Evolutionary conservation across 495 filamentous ascomycete genomes (phyloP), one percentile per base, ranked within the genome.

Genomic region (Umbilicaria muhlenbergii): DNA sequence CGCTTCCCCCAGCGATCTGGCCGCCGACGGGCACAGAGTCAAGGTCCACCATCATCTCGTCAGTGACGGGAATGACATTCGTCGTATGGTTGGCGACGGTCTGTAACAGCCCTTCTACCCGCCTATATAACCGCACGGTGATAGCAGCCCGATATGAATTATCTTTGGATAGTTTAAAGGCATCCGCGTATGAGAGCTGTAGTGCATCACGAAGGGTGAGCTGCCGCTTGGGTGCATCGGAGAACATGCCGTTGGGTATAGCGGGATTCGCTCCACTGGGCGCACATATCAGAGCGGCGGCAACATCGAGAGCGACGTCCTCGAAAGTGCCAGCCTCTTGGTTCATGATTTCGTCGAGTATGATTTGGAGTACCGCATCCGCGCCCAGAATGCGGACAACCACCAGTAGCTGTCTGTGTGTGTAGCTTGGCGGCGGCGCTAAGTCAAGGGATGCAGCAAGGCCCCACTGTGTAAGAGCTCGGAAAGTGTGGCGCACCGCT

Each of bases 181-280:
- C 78, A 40, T 78, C 69, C 7, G 81, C 74, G 13, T 76, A 74
- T 39, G 76, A 69, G 3, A 67, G 55, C 36, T 73, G 73, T 11
- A 94, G 66, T n/a, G 74, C 75, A n/a, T 83, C 77, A n/a, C 76
- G 74, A 8, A 93, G 70, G 24, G 47, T 78, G 51, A 68, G 65
- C 36, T 61, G 61, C 14, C 57, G 62, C 51, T 65, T 52, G 68
- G 44, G 51, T 61, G 59, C 31, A 57, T 11, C 33, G 36, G 17
- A 10, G 19, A 21, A 35, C 17, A 2, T 46, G 56, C 24, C 62
- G 43, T 34, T 41, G 18, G 2, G 11, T 18, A 31, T 19, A 36
- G 12, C 36, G 36, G 7, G 61, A 64, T 32, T 70, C 67, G 0
- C 65, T 63, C 41, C 77, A 35, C 19, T 73, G 0, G 79, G 84